Evolutionary conservation across 352 stramenopile species (phyloP).

Genomic region (Pythium phragmitis): DNA sequence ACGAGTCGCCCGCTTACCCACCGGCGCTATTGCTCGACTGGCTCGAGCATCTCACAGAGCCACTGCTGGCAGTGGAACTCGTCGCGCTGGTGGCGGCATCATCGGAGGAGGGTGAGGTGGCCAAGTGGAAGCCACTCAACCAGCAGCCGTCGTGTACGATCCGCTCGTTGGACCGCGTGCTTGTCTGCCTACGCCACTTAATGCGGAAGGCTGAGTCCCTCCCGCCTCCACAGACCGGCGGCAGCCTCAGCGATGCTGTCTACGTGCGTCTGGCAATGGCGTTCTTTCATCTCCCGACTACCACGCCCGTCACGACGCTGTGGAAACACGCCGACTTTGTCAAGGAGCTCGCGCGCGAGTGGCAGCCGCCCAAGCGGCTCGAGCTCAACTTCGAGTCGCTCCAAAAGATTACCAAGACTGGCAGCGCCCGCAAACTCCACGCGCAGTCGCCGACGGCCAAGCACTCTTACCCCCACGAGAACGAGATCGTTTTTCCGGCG

Average conservation of each 20-base stretch:
- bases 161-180: conserved; percentile 62
- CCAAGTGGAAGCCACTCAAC: conserved; percentile 50
- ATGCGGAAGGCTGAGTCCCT: conserved; percentile 25
- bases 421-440: conserved; percentile 13
- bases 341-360: conserved; percentile 42
- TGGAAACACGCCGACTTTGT: conserved; percentile 44
- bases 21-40: conserved; percentile 72
- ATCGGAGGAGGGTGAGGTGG: neutral
- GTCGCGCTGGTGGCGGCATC: conserved; percentile 23
- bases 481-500: neutral
- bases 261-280: conserved; percentile 59
- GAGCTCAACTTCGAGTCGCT: conserved; percentile 75
- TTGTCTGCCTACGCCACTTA: conserved; percentile 47
- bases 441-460: neutral
- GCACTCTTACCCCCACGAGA: neutral
- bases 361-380: conserved; percentile 59
- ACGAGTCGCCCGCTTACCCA: conserved; percentile 17
- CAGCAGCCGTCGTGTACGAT: conserved; percentile 48
- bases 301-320: conserved; percentile 16
- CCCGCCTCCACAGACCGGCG: conserved; percentile 7
- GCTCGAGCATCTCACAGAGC: conserved; percentile 72
- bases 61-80: conserved; percentile 41
- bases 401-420: conserved; percentile 37
- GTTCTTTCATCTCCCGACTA: conserved; percentile 50
- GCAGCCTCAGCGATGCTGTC: conserved; percentile 44